Base-by-base conservation (phyloP, 164 flowering plant species). In the Liriodendron chinense region DNA sequence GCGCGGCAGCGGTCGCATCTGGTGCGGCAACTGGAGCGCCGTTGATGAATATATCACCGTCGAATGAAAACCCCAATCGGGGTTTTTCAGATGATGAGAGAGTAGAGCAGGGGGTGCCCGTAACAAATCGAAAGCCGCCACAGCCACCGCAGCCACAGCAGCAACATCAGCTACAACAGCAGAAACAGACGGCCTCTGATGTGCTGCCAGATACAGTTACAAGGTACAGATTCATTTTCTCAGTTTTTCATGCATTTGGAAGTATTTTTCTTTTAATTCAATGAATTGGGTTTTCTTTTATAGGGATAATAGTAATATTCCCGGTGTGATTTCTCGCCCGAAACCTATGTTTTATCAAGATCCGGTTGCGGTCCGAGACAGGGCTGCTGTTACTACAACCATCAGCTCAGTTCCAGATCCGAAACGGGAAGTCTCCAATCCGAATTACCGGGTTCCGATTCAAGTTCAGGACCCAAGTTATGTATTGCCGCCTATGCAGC, bases 81-180 rank as follows among this genome's bases (percentile, higher is more conserved):
- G 86, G 82, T 70, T 75, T 79, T 43, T 90, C 90, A 1, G 95
- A 94, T 72, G 96, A 92, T 68, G 94, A 92, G 82, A 87, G 91
- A 87, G 91, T 94, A 9, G 97, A 91, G 28, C 94, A 87, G 7
- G 91, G 92, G 9, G 82, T 69, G 56, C 83, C 88, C 0, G 79
- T 80, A 50, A 91, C 87, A 64, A 79, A 79, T 26, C 64, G 87
- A 47, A 86, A 80, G 8, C 84, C 77, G 56, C 75, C 75, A 1
- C 70, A 65, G 63, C 75, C 63, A 3, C 83, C 77, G 62, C 74
- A 50, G 67, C 74, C 81, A 64, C 74, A 57, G 1, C 59, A 53
- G 13, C 59, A 80, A 3, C 84, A 75, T 49, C 75, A 68, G 2
- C 74, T 81, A 65, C 72, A 59, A 43, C 74, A 82, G 71, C 89